phyloP scores from a whole-genome alignment of 2,329 filamentous ascomycete genomes.

The Aspergillus aculeatus region DNA sequence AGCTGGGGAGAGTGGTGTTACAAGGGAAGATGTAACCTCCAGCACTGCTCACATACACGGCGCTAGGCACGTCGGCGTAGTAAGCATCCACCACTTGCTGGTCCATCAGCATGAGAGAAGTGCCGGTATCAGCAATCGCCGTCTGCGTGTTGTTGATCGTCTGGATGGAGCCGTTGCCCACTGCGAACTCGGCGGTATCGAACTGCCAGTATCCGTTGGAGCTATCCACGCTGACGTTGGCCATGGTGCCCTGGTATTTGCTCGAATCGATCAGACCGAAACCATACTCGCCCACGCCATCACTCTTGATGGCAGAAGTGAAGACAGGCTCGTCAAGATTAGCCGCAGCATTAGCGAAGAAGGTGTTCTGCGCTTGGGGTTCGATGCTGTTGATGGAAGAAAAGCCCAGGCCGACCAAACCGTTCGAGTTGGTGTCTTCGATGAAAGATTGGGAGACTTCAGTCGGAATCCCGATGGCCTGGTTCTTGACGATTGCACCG shows the following conservation, averaged over 20 bases:
- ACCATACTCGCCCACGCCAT: constrained; percentile 65
- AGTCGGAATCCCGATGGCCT: constrained; percentile 68
- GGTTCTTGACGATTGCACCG: constrained; percentile 59
- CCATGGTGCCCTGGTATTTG: constrained; percentile 63
- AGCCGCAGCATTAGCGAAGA: constrained; percentile 68
- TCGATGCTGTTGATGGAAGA: constrained; percentile 63
- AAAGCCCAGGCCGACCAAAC: constrained; percentile 69
- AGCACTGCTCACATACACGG: constrained; percentile 44
- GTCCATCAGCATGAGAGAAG: constrained; percentile 63
- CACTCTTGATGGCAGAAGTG: constrained; percentile 65
- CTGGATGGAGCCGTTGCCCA: constrained; percentile 48
- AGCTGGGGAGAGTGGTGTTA: constrained; percentile 51
- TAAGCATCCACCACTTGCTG: constrained; percentile 58
- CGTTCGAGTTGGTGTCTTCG: constrained; percentile 60
- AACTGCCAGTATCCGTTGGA: constrained; percentile 70
- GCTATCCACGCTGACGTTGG: constrained; percentile 62
- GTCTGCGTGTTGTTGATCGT: constrained; percentile 30
- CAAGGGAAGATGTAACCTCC: constrained; percentile 61
- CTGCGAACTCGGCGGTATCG: constrained; percentile 54
- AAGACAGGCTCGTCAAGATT: constrained; percentile 65
- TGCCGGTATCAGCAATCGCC: constrained; percentile 68
- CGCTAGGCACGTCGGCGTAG: constrained; percentile 56
- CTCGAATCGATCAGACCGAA: constrained; percentile 68
- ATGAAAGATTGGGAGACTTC: constrained; percentile 59
- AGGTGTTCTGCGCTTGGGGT: constrained; percentile 65